Base-by-base conservation (phyloP, 441 rosid species). In the Lepidium campestre region DNA sequence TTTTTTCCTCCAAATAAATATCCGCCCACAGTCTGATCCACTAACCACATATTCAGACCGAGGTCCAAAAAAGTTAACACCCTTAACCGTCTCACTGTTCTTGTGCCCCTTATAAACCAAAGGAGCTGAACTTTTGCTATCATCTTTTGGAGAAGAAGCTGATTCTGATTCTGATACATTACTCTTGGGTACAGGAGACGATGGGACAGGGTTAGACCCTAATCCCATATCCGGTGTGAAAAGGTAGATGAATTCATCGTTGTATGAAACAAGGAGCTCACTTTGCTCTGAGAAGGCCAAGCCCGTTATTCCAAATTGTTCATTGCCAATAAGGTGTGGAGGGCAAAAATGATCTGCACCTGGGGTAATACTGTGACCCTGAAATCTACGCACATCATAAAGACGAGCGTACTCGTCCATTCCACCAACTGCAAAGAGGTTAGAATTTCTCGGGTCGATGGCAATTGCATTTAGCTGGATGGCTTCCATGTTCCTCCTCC, bases 11-110 rank as follows among this genome's bases (percentile, higher is more conserved):
- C 99, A 93, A 36, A 91, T 86, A 75, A 91, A 93, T 57, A 91
- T 83, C 60, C 92, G 77, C 18, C 99, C 99, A 75, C 99, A 93
- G 72, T 93, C 96, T 29, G 99, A 93, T 10, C 97, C 96, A 15
- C 96, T 93, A 71, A 82, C 83, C 75, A 91, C 97, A 78, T 89
- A 93, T 68, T 91, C 92, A 35, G 87, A 85, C 68, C 77, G 64
- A 4, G 96, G 96, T 74, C 99, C 99, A 54, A 78, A 89, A 70
- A 91, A 93, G 67, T 73, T 85, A 39, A 89, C 97, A 42, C 93
- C 96, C 65, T 93, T 93, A 44, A 93, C 88, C 0, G 96, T 91
- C 73, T 83, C 83, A 74, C 34, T 31, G 75, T 93, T 93, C 61
- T 70, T 81, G 69, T 91, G 97, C 25, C 97, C 99, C 69, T 79